Base-by-base conservation (phyloP, 129 eudicot species). In the Heracleum sosnowskyi region DNA sequence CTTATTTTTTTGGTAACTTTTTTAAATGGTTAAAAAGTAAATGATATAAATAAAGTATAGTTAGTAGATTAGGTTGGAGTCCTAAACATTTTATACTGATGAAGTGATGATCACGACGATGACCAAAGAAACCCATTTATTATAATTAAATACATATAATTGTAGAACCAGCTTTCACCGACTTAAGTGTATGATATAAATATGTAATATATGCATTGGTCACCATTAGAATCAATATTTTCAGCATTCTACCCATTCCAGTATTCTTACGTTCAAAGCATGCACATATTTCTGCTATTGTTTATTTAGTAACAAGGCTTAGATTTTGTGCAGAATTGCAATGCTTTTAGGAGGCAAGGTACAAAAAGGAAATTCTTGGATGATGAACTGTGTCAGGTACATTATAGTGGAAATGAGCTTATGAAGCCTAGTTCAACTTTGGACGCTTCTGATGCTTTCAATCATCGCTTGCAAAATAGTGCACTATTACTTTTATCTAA, bases 401-500 rank as follows among this genome's bases (percentile, higher is more conserved):
- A 76, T 66, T 77, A 73, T 60, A 45, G 77, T 75, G 83, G 75
- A 46, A 55, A 73, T 77, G 88, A 77, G 46, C 73, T 62, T 76
- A 20, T 76, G 71, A 76, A 71, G 81, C 83, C 86, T 31, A 78
- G 69, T 66, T 78, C 44, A 53, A 76, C 79, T 20, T 64, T 81
- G 57, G 79, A 77, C 57, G 76, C 78, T 8, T 79, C 82, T 71
- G 84, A 73, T 83, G 77, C 51, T 62, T 51, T 72, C 51, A 85
- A 76, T 85, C 86, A 66, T 22, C 80, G 42, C 81, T 42, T 74
- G 49, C 78, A 79, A 47, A 22, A 76, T 47, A 69, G 71, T 42
- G 78, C 75, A 15, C 82, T 75, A 7, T 72, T 87, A 75, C 81
- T 77, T 87, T 88, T 88, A 74, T 83, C 78, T 78, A 86, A 75